Conservation (phyloP, 2,329 filamentous ascomycete species). For the Plenodomus lindquistii region DNA sequence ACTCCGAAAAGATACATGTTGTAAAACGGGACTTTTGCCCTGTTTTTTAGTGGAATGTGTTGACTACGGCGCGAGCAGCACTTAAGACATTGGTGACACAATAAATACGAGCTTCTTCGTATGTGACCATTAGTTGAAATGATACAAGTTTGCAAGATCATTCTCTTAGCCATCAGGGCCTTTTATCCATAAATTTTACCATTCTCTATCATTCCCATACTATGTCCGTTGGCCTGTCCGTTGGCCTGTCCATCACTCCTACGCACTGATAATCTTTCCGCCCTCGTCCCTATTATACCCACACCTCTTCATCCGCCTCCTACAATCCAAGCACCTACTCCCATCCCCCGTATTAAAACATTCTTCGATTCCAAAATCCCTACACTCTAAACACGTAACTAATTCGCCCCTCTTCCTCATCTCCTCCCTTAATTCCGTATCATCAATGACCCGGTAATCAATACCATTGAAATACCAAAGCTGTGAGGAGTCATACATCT, state of each 20-base stretch:
- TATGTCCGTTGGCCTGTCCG: too few species aligned
- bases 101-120: too few species aligned
- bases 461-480: slow-evolving; percentile 33
- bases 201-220: too few species aligned
- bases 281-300: background rate
- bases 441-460: slow-evolving; percentile 30
- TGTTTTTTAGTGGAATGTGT: too few species aligned
- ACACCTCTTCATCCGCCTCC: background rate
- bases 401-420: slow-evolving; percentile 13
- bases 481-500: slow-evolving; percentile 35
- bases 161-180: too few species aligned
- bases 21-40: too few species aligned
- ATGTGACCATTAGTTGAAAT: too few species aligned
- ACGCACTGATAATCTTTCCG: background rate
- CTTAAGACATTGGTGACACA: too few species aligned
- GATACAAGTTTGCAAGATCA: too few species aligned
- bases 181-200: too few species aligned
- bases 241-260: background rate
- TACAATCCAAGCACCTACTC: slow-evolving; percentile 12
- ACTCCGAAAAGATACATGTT: too few species aligned
- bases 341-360: slow-evolving; percentile 23
- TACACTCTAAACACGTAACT: slow-evolving; percentile 10
- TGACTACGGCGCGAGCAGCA: too few species aligned
- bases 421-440: slow-evolving; percentile 21
- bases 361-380: slow-evolving; percentile 8